These are phyloP conservation scores for Vaccinium darrowii DNA, from an alignment of 148 eudicot genomes.

Conservation along the genomic window DNA sequence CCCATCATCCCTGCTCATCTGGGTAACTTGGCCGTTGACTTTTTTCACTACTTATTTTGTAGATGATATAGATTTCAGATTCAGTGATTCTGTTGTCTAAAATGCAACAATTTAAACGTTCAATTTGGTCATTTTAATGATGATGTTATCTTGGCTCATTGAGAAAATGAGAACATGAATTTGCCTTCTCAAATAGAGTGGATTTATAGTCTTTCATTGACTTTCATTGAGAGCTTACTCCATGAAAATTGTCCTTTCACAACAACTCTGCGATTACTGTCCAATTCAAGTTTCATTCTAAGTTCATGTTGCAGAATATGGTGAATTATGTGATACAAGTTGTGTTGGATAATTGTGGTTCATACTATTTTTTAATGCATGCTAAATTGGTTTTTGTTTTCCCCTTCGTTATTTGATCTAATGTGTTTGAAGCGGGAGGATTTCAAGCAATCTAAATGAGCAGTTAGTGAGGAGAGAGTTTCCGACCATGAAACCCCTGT, in stretches of 20 bases:
- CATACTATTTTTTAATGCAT: background rate
- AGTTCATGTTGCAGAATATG: background rate
- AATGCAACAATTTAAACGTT: too few relatives aligned
- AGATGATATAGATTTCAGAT: too few relatives aligned
- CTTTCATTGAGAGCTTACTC: background rate
- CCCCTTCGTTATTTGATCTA: background rate
- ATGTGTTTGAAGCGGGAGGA: background rate
- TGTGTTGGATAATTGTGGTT: background rate
- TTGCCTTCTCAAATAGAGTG: too few relatives aligned
- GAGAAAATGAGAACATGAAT: too few relatives aligned
- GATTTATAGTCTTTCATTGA: too few relatives aligned
- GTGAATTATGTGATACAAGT: background rate
- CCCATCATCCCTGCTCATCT: too few relatives aligned
- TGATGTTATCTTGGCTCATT: too few relatives aligned
- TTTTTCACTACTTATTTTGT: too few relatives aligned
- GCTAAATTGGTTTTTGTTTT: background rate
- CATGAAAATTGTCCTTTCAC: background rate
- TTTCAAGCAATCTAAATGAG: background rate
- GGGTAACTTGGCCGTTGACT: too few relatives aligned
- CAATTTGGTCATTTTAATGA: too few relatives aligned
- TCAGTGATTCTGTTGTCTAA: too few relatives aligned
- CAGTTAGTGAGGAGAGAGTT: background rate
- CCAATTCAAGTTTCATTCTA: background rate
- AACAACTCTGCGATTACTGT: background rate
- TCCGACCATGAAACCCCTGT: background rate